A percentile compares a stretch with the other conserved stretches of the same genome.
phyloP scores from a whole-genome alignment of 78 protist genomes.

The Salpingoeca rosetta region DNA sequence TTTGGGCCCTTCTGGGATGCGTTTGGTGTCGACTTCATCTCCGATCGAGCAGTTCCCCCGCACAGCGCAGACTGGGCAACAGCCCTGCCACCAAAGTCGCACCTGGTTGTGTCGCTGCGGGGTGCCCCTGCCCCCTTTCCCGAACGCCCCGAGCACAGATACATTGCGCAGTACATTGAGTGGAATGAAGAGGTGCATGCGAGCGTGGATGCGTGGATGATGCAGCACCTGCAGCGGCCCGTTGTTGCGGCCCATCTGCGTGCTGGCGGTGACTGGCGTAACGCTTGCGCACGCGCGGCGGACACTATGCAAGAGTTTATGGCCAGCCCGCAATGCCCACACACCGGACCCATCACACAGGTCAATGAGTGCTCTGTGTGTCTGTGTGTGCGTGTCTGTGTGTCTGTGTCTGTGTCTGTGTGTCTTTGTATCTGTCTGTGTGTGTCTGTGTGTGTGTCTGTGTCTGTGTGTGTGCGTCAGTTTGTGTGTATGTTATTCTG shows the following conservation, averaged over 20 bases:
- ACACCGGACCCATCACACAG: too few species aligned
- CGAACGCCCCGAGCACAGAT: neutral
- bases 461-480: too few species aligned
- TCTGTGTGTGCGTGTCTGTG: too few species aligned
- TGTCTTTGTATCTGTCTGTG: too few species aligned
- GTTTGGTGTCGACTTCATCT: neutral
- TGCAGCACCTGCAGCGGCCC: neutral
- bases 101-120: neutral
- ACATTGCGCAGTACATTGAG: neutral
- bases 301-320: too few species aligned
- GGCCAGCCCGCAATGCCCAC: too few species aligned
- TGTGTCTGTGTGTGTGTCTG: too few species aligned
- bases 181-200: neutral
- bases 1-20: neutral
- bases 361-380: too few species aligned
- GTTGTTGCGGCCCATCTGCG: neutral
- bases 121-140: neutral
- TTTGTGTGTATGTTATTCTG: too few species aligned
- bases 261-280: too few species aligned
- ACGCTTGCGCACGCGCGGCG: too few species aligned
- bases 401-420: too few species aligned
- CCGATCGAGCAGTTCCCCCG: neutral
- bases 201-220: neutral
- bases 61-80: neutral
- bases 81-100: neutral